phyloP scores from a whole-genome alignment of 176 grass and related monocot genomes.

The Oryza meridionalis region DNA sequence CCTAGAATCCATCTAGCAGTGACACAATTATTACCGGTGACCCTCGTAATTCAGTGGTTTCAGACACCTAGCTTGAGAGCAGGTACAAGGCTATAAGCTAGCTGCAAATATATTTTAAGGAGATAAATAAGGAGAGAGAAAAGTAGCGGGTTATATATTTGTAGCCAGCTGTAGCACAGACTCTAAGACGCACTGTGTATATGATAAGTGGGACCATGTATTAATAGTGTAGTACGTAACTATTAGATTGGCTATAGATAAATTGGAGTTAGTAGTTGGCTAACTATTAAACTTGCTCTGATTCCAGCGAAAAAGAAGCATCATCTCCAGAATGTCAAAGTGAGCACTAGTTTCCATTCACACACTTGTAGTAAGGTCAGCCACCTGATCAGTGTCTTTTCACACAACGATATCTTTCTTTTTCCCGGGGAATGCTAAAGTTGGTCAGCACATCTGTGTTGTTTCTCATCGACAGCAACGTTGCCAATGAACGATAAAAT shows the following conservation, averaged over 20 bases:
- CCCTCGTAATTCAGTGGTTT: conserved; percentile 1
- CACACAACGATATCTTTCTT: background rate
- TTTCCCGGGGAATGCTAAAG: background rate
- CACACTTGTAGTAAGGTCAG: background rate
- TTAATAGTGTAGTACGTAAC: too few species aligned
- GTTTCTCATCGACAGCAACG: conserved; percentile 9
- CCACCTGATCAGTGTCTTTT: background rate
- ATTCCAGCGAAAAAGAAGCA: background rate
- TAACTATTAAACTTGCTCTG: too few species aligned
- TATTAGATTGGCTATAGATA: too few species aligned
- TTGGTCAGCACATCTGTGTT: conserved; percentile 5
- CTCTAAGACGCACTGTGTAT: too few species aligned
- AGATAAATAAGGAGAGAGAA: too few species aligned
- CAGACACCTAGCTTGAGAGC: background rate
- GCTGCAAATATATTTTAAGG: too few species aligned
- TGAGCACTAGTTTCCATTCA: background rate
- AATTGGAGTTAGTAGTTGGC: too few species aligned
- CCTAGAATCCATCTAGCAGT: background rate
- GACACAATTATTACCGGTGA: conserved; percentile 9
- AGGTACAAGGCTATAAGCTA: too few species aligned
- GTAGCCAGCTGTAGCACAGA: too few species aligned
- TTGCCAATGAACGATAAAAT: background rate
- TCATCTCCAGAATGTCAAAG: conserved; percentile 15
- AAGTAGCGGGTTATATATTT: too few species aligned
- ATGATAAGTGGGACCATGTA: too few species aligned